Evolutionary conservation across 208 protist species (phyloP), one percentile per base, ranked within the genome.

Genomic region (Acanthamoeba lenticulata): DNA sequence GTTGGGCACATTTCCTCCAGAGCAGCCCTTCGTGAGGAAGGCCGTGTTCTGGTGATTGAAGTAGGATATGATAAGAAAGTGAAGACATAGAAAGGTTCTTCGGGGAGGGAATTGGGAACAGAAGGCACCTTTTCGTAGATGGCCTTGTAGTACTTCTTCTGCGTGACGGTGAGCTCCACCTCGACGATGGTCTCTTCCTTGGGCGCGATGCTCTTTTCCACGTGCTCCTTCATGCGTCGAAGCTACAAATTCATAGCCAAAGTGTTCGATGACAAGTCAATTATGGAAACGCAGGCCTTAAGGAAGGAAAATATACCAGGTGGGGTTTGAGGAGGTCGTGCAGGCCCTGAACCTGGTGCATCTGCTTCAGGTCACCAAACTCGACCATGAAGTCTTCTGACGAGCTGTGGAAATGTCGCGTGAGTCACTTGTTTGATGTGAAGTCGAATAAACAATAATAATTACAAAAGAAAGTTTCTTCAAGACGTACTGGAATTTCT

Each of bases 131-230:
- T 94, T 38, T 98, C 95, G 19, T 96, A 65, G 55, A 98, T 97
- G 24, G 96, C 96, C 24, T 95, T 38, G 69, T 98, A 98, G 72
- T 98, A 98, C 29, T 96, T 65, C 69, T 98, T 98, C 88, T 98
- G 98, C 2, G 97, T 92, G 96, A 96, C 55, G 55, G 97, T 91
- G 94, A 97, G 36, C 97, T 98, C 94, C 97, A 96, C 94, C 96
- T 97, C 94, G 67, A 97, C 96, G 96, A 99, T 62, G 97, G 94
- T 94, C 95, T 97, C 99, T 32, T 99, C 96, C 93, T 99, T 99
- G 3, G 98, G 98, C 44, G 99, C 98, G 79, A 99, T 98, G 86
- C 97, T 98, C 55, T 99, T 98, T 89, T 99, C 99, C 47, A 99
- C 98, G 42, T 98, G 97, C 32, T 97, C 97, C 95, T 99, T 99